Conservation (phyloP, 2,329 filamentous ascomycete genomes). For the Chaetoscypha palmicola region DNA sequence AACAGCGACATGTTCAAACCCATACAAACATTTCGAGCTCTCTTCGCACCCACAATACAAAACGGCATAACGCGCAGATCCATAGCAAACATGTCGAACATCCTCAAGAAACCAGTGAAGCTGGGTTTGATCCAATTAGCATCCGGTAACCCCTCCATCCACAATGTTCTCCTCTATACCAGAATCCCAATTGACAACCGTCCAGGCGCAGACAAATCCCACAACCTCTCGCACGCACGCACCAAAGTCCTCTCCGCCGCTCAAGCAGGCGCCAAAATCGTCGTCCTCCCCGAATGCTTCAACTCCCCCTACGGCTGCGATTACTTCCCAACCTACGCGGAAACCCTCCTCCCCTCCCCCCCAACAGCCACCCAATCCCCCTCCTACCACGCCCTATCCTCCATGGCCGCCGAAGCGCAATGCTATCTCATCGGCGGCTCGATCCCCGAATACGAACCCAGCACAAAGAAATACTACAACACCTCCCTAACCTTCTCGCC, state of each 20-base stretch:
- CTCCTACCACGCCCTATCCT: slow-evolving; percentile 76
- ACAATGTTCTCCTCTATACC: slow-evolving; percentile 3
- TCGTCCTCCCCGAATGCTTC: slow-evolving; percentile 97
- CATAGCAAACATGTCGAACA: slow-evolving; percentile 23
- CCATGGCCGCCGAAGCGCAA: slow-evolving; percentile 70
- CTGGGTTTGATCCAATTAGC: slow-evolving; percentile 77
- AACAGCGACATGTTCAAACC: slow-evolving; percentile 14
- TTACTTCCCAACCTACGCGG: slow-evolving; percentile 88
- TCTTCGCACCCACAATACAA: slow-evolving; percentile 8
- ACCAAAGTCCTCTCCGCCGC: slow-evolving; percentile 79
- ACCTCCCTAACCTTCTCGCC: slow-evolving; percentile 80
- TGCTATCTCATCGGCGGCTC: slow-evolving; percentile 85
- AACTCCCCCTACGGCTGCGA: slow-evolving; percentile 93
- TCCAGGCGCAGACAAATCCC: slow-evolving; percentile 67
- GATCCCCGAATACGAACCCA: slow-evolving; percentile 72
- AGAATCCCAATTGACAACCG: slow-evolving; percentile 16
- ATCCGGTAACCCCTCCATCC: slow-evolving; percentile 43
- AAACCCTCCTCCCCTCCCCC: slow-evolving; percentile 73
- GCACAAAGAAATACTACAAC: slow-evolving; percentile 73
- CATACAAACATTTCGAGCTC: slow-evolving; percentile 9
- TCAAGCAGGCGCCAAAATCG: slow-evolving; percentile 66
- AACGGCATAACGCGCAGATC: slow-evolving; percentile 4
- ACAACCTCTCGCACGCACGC: slow-evolving; percentile 76
- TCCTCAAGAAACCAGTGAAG: slow-evolving; percentile 72
- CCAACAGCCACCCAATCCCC: slow-evolving; percentile 65